Evolutionary conservation across 2,329 filamentous ascomycete species (phyloP), one percentile per base, ranked within the genome.

Genomic region (Massarina eburnea): DNA sequence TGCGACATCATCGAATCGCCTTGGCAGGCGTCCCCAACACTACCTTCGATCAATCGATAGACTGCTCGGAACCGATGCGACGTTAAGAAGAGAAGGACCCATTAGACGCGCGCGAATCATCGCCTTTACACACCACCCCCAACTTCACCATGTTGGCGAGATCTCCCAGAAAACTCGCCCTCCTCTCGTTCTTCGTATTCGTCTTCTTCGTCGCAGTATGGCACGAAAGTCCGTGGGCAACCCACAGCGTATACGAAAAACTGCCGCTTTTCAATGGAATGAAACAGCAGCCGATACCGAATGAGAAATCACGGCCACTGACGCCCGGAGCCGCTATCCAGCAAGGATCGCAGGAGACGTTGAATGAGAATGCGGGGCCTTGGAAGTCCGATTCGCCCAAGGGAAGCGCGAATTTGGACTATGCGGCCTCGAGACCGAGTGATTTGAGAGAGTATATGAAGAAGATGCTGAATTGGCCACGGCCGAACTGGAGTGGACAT

Each of bases 401-500:
- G 12, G 3, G 8, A 12, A 20, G 17, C 7, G 4, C 17, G 19
- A 6, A 14, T 30, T 6, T 21, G 18, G 34, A 37, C 12, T 37
- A 3, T 37, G 54, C 58, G 14, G 48, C 57, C 15, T 37, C 56
- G 8, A 50, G 41, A 21, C 59, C 60, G 3, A 46, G 55, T 18
- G 54, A 67, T 42, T 49, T 62, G 47, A 66, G 63, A 45, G 60
- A 61, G 48, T 71, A 73, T 41, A 65, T 76, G 54, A 59, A 70
- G 49, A 65, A 68, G 35, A 69, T 76, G 58, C 61, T 75, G 17
- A 58, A 71, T 5, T 76, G 73, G 73, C 59, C 58, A 33, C 65
- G 72, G 20, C 68, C 67, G 20, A 62, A 44, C 37, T 67, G 63
- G 55, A 48, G 61, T 34, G 66, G 60, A 9, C 74, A 77, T 51